Percentiles rank a stretch among this genome's conserved stretches.
Conservation (phyloP, 2,329 filamentous ascomycete genomes). For the Phyllosticta capitalensis region DNA sequence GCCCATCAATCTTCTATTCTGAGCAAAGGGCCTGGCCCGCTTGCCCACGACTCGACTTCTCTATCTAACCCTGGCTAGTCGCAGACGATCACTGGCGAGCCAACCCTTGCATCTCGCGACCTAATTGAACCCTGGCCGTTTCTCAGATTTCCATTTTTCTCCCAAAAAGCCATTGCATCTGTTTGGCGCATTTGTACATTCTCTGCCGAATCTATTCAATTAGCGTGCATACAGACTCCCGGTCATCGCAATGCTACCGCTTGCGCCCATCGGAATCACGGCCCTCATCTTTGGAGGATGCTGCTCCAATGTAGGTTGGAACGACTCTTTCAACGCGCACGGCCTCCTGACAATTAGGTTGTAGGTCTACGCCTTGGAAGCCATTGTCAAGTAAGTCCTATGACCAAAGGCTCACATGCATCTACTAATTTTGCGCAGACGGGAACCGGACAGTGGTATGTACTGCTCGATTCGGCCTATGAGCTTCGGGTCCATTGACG, state of each 20-base stretch:
- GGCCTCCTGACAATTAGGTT: conserved; percentile 10
- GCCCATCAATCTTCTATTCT: not conserved
- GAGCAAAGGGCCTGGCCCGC: not conserved
- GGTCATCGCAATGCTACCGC: conserved; percentile 16
- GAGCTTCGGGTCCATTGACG: not conserved
- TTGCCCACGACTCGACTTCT: not conserved
- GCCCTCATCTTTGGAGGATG: conserved; percentile 90
- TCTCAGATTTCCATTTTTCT: not conserved
- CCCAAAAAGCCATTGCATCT: not conserved
- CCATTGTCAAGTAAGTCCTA: conserved; percentile 73
- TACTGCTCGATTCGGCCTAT: not conserved
- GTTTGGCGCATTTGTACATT: not conserved
- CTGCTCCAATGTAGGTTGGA: conserved; percentile 72
- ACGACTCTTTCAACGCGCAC: conserved; percentile 10
- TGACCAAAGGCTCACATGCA: not conserved
- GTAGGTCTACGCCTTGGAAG: conserved; percentile 90
- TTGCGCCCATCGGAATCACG: conserved; percentile 48
- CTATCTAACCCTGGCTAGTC: not conserved
- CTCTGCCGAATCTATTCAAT: not conserved
- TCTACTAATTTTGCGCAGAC: conserved; percentile 40
- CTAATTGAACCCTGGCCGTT: not conserved
- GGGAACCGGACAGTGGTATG: conserved; percentile 73
- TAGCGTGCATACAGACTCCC: not conserved
- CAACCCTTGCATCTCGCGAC: not conserved
- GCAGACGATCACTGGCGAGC: not conserved